Evolutionary conservation across 768 basidiomycete genomes (phyloP).

Genomic region (Leucosporidium creatinivorum): DNA sequence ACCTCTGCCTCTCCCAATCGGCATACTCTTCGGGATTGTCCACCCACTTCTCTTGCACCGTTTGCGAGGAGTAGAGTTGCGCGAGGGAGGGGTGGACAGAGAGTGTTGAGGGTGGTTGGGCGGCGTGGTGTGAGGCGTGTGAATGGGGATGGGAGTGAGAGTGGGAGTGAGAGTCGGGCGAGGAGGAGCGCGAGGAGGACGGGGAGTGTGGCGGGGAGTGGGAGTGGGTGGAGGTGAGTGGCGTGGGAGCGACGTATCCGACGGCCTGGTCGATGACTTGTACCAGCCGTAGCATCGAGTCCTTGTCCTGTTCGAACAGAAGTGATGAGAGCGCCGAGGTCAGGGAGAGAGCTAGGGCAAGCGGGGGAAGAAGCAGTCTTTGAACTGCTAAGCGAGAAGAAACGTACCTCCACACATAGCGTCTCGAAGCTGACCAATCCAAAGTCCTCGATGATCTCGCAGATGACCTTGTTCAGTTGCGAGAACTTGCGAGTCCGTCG

Average conservation of each 20-base stretch:
- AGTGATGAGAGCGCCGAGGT: not conserved
- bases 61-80: conserved; percentile 5
- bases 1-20: conserved; percentile 34
- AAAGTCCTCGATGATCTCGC: conserved; percentile 88
- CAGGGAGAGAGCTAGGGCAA: not conserved
- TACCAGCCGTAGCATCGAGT: conserved; percentile 84
- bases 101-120: conserved; percentile 33
- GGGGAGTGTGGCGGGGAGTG: conserved; percentile 37
- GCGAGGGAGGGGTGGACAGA: not conserved
- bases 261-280: conserved; percentile 80
- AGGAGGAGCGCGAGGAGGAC: not conserved
- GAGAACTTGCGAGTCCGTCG: conserved; percentile 61
- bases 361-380: no score
- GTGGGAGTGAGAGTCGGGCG: not conserved
- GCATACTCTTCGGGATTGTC: conserved; percentile 45
- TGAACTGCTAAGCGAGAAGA: no score
- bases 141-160: conserved; percentile 32
- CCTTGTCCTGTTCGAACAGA: conserved; percentile 61
- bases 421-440: conserved; percentile 93
- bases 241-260: conserved; percentile 74
- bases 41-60: conserved; percentile 28
- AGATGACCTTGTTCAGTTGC: conserved; percentile 78
- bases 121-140: conserved; percentile 48
- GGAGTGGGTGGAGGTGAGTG: conserved; percentile 10
- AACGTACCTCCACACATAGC: conserved; percentile 83